Base-by-base conservation (phyloP, 139 green algal species). In the Desmodesmus armatus region DNA sequence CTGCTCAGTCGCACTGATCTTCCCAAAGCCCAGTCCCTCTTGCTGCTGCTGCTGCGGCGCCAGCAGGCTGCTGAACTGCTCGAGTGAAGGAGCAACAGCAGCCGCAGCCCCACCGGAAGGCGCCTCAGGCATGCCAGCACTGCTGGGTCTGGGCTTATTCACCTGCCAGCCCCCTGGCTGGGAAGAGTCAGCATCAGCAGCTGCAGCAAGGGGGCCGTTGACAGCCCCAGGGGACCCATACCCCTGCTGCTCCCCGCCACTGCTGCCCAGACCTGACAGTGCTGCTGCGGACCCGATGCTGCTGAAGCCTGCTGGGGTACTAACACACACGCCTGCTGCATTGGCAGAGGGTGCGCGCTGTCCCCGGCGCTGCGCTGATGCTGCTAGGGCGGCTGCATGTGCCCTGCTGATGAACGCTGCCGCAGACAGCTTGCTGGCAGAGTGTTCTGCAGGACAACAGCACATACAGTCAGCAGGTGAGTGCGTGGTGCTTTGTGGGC, bases 371-470 rank as follows among this genome's bases (percentile, higher is more conserved):
- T 78, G 79, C 44, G 63, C 31, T 25, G 63, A 78, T 15, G 79
- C 79, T 74, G 79, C 79, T 23, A 85, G 65, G 15, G 79, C 79
- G 37, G 65, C 69, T 39, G 79, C 79, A 33, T 85, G 79, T 29
- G 79, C 79, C 47, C 79, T 73, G 65, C 62, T 85, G 65, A 85
- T 85, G 79, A 78, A 85, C 13, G 43, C 79, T 23, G 79, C 79
- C 27, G 79, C 79, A 27, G 79, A 85, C 63, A 85, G 49, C 79
- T 77, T 77, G 43, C 43, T 53, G 29, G 44, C 47, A 25, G 44
- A 55, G 3, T 63, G 44, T 9, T 29, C 72, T 69, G 60, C 60
- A 69, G 60, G 17, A 39, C n/a, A n/a, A n/a, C n/a, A n/a, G n/a
- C n/a, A n/a, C n/a, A n/a, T n/a, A n/a, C n/a, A n/a, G n/a, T n/a